These are phyloP conservation scores for Areca catechu DNA, from an alignment of 176 grass and related monocot species.

Conservation along the genomic window DNA sequence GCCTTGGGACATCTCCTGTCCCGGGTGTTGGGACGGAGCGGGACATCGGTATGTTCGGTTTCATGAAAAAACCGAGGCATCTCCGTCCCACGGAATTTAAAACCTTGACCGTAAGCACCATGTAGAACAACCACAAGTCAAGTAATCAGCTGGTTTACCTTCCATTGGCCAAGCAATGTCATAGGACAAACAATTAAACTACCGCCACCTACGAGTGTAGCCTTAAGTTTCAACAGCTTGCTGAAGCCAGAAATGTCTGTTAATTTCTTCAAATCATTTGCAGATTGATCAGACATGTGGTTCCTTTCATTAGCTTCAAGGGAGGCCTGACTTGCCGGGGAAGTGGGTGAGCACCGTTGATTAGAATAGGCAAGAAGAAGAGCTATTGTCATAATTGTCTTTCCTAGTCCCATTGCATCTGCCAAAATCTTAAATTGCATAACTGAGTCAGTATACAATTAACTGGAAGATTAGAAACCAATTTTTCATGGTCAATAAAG, in stretches of 20 bases:
- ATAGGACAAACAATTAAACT: slow-evolving; percentile 91
- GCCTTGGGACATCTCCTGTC: too few relatives aligned
- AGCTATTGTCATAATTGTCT: slow-evolving; percentile 96
- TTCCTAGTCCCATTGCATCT: slow-evolving; percentile 98
- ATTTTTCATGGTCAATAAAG: slow-evolving; percentile 7
- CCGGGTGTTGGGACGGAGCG: too few relatives aligned
- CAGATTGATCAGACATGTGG: slow-evolving; percentile 26
- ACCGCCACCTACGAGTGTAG: slow-evolving; percentile 53
- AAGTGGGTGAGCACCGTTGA: slow-evolving; percentile 48
- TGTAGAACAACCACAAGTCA: slow-evolving; percentile 8
- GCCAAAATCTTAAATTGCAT: slow-evolving; percentile 76
- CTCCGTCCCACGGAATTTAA: too few relatives aligned
- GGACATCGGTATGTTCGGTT: too few relatives aligned
- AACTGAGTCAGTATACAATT: slow-evolving; percentile 6
- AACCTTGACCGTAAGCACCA: too few relatives aligned
- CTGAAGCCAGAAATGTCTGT: slow-evolving; percentile 56
- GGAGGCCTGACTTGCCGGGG: slow-evolving; percentile 26
- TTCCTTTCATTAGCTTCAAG: slow-evolving; percentile 41
- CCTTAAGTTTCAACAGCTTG: slow-evolving; percentile 58
- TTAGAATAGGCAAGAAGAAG: slow-evolving; percentile 75
- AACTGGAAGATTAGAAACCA: slow-evolving; percentile 10
- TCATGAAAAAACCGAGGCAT: too few relatives aligned
- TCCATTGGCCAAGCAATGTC: slow-evolving; percentile 95
- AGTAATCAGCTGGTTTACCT: slow-evolving; percentile 43
- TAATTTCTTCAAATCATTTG: slow-evolving; percentile 49